A percentile compares a stretch with the other conserved stretches of the same genome.
These are phyloP conservation scores for Aspergillus sclerotioniger DNA, from an alignment of 495 filamentous ascomycete species.

Conservation along the genomic window DNA sequence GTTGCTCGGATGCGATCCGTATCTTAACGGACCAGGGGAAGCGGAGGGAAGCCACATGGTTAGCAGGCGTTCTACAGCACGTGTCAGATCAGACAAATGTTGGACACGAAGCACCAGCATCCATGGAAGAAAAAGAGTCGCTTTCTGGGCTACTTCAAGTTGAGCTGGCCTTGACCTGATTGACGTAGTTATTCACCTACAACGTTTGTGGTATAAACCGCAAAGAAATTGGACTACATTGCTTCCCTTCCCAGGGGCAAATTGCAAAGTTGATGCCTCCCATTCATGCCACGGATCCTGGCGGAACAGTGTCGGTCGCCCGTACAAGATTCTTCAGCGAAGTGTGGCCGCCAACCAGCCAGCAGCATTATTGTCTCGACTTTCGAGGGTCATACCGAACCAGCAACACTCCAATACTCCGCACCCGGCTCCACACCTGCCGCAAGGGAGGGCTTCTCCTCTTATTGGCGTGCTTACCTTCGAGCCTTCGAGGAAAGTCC, in stretches of 20 bases:
- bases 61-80: conserved; percentile 32
- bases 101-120: conserved; percentile 7
- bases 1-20: conserved; percentile 37
- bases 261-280: background rate
- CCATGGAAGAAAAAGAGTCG: conserved; percentile 25
- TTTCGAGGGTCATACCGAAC: conserved; percentile 7
- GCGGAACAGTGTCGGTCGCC: background rate
- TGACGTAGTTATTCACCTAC: conserved; percentile 1
- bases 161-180: conserved; percentile 32
- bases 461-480: conserved; percentile 26
- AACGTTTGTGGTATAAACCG: background rate
- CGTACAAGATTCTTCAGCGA: conserved; percentile 9
- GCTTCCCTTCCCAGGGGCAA: background rate
- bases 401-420: conserved; percentile 9
- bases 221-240: background rate
- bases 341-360: background rate
- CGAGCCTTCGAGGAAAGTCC: conserved; percentile 24
- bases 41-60: conserved; percentile 25
- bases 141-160: conserved; percentile 21
- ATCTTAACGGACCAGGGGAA: conserved; percentile 34
- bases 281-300: background rate
- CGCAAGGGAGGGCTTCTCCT: conserved; percentile 12
- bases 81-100: conserved; percentile 23
- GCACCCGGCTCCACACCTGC: conserved; percentile 20
- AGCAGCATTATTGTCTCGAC: background rate